phyloP scores from a whole-genome alignment of 176 grass and related monocot genomes.

The Metroxylon sagu region DNA sequence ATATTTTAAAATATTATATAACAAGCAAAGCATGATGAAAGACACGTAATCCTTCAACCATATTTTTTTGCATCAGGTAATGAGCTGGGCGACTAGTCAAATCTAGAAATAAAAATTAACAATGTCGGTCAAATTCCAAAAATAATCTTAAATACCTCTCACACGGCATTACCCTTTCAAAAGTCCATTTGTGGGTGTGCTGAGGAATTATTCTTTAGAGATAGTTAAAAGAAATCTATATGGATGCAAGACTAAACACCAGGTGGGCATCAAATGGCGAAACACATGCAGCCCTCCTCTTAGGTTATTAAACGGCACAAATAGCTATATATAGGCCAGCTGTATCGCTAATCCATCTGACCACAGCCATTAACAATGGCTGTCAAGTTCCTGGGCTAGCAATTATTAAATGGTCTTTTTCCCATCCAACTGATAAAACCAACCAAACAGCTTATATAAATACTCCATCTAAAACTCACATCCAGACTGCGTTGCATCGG shows the following conservation, averaged over 20 bases:
- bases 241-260: background rate
- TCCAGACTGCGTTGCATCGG: no score
- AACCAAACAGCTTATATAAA: no score
- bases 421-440: background rate
- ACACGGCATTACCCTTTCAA: slow-evolving; percentile 1
- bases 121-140: background rate
- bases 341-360: slow-evolving; percentile 1
- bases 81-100: background rate
- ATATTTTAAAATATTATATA: no score
- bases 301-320: no score
- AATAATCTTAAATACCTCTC: background rate
- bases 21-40: no score
- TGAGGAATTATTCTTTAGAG: no score
- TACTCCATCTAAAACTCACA: no score
- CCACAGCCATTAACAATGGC: background rate
- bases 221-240: no score
- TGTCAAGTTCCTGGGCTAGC: no score
- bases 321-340: background rate
- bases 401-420: background rate
- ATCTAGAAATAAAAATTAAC: slow-evolving; percentile 5
- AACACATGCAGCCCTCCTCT: background rate
- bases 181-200: background rate
- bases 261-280: background rate
- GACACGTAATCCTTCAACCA: no score
- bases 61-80: no score